A percentile compares a stretch with the other conserved stretches of the same genome.
Evolutionary conservation across 2,329 filamentous ascomycete genomes (phyloP).

Genomic region (Colletotrichum sp.): DNA sequence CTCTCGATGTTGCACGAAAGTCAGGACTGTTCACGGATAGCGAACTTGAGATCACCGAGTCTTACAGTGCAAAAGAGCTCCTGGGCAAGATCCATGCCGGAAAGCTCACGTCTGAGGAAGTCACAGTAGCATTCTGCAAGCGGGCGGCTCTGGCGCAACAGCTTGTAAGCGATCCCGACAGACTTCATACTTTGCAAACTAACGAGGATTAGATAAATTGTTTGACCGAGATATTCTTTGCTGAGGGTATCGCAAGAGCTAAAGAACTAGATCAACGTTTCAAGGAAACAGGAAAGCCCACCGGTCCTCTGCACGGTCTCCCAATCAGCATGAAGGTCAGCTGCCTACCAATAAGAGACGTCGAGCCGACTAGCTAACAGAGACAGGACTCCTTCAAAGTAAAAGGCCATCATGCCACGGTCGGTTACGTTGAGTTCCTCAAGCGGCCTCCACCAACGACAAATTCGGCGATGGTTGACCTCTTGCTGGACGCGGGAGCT

Average conservation of each 20-base stretch:
- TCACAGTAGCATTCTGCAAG: slow-evolving; percentile 30
- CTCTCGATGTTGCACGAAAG: slow-evolving; percentile 2
- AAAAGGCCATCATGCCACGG: slow-evolving; percentile 53
- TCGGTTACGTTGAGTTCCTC: slow-evolving; percentile 62
- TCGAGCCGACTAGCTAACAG: slow-evolving; percentile 25
- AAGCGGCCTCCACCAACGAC: slow-evolving; percentile 52
- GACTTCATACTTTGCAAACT: neutral
- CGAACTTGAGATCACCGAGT: slow-evolving; percentile 27
- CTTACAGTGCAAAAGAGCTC: slow-evolving; percentile 18
- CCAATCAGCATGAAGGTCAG: slow-evolving; percentile 45
- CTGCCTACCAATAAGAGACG: neutral
- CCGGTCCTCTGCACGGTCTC: slow-evolving; percentile 68
- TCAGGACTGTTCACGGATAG: slow-evolving; percentile 19
- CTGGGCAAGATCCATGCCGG: slow-evolving; percentile 19
- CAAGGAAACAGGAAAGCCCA: slow-evolving; percentile 38
- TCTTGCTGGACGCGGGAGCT: slow-evolving; percentile 65
- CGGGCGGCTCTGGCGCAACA: slow-evolving; percentile 32
- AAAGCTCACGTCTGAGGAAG: slow-evolving; percentile 26
- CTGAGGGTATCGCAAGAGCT: slow-evolving; percentile 49
- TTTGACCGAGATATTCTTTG: slow-evolving; percentile 55
- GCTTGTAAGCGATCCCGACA: neutral
- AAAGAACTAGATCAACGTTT: slow-evolving; percentile 49
- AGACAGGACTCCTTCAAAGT: slow-evolving; percentile 66
- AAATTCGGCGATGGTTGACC: slow-evolving; percentile 62
- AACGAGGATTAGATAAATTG: slow-evolving; percentile 34